Evolutionary conservation across 305 asterid genomes (phyloP).

Genomic region (Plantago coronopus): DNA sequence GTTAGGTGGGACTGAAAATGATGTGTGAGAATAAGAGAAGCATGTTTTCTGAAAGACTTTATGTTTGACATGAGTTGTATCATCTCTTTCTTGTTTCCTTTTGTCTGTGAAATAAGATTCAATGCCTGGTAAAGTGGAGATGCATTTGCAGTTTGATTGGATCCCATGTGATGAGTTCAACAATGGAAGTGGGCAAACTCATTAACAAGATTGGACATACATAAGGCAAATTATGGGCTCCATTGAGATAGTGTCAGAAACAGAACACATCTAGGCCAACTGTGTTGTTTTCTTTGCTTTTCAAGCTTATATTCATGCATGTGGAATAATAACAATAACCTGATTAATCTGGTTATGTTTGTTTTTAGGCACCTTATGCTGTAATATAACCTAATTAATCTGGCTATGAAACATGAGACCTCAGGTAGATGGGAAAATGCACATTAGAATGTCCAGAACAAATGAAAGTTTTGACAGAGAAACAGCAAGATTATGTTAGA

Average conservation of each 20-base stretch:
- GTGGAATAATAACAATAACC: background rate
- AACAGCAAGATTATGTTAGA: too few species aligned
- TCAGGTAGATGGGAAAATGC: too few species aligned
- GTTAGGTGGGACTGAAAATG: conserved; percentile 13
- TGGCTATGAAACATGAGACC: too few species aligned
- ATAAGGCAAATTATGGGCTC: conserved; percentile 21
- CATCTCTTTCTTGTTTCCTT: conserved; percentile 12
- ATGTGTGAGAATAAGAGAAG: conserved; percentile 14
- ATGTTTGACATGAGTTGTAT: conserved; percentile 31
- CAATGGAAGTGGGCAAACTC: conserved; percentile 24
- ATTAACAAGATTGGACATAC: conserved; percentile 14
- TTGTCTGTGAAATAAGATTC: conserved; percentile 7
- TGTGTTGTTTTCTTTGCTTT: conserved; percentile 7
- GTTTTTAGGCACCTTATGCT: background rate
- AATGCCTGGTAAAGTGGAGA: conserved; percentile 8
- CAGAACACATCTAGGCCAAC: conserved; percentile 18
- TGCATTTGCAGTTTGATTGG: conserved; percentile 16
- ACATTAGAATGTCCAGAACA: too few species aligned
- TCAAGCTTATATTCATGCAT: conserved; percentile 8
- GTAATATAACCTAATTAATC: too few species aligned
- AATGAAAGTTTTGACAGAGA: too few species aligned
- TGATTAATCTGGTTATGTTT: too few species aligned
- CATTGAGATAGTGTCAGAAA: conserved; percentile 21
- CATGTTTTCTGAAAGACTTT: conserved; percentile 11
- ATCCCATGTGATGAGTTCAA: conserved; percentile 27